Percentiles rank a stretch among this genome's conserved stretches.
These are phyloP conservation scores for Kuraishia hungarica DNA, from an alignment of 805 yeast genomes.

Conservation along the genomic window DNA sequence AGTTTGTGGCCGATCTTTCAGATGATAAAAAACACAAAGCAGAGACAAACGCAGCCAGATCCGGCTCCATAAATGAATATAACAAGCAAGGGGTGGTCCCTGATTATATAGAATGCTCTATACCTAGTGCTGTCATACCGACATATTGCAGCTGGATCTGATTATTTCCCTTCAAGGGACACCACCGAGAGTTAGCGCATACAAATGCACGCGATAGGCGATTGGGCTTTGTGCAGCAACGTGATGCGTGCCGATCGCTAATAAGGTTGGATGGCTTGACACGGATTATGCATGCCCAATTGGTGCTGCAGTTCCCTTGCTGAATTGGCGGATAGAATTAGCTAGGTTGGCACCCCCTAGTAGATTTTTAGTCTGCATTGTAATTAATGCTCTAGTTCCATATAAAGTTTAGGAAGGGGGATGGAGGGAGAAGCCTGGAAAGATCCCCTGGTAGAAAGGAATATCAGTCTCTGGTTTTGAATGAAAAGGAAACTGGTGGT, in stretches of 20 bases:
- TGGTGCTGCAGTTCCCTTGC: background rate
- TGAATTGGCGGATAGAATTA: background rate
- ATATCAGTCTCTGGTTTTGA: no score
- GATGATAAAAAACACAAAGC: no score
- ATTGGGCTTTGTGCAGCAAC: background rate
- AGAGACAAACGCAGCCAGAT: background rate
- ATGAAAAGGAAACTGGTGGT: no score
- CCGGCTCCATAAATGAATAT: no score
- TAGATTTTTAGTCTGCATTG: background rate
- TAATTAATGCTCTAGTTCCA: background rate
- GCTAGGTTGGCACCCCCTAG: background rate
- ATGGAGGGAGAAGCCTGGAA: no score
- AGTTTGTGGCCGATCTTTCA: background rate
- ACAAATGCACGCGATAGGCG: background rate
- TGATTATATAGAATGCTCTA: background rate
- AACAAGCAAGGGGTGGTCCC: background rate
- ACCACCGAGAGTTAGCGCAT: background rate
- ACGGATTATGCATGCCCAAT: background rate
- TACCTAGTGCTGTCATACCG: background rate
- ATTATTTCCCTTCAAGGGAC: background rate
- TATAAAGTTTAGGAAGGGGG: background rate
- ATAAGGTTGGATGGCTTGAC: background rate
- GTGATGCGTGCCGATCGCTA: background rate
- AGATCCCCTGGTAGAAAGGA: no score
- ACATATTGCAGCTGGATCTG: background rate